Conservation (phyloP, 2,329 filamentous ascomycete genomes). For the Bipolaris zeicola region DNA sequence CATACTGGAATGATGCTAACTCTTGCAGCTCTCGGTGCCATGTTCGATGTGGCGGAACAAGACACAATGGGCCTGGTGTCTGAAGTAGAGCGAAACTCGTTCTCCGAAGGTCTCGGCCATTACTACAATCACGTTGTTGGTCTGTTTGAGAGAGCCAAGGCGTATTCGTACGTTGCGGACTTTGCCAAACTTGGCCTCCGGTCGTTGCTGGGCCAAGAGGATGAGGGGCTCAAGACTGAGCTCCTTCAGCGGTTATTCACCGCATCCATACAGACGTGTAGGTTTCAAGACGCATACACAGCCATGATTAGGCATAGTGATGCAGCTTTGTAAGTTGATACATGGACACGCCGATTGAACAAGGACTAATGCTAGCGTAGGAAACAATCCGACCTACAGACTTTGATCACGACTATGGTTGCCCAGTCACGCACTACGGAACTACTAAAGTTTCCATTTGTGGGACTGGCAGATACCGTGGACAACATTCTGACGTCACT, state of each 20-base stretch:
- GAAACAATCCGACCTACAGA: slow-evolving; percentile 72
- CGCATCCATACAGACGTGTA: slow-evolving; percentile 76
- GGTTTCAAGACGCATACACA: slow-evolving; percentile 82
- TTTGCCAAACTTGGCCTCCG: slow-evolving; percentile 75
- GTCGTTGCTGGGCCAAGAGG: slow-evolving; percentile 34
- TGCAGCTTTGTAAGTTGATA: slow-evolving; percentile 60
- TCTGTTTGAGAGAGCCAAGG: slow-evolving; percentile 78
- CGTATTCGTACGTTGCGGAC: slow-evolving; percentile 80
- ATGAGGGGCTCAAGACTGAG: slow-evolving; percentile 43
- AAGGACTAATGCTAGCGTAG: slow-evolving; percentile 33
- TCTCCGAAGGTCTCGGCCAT: slow-evolving; percentile 74
- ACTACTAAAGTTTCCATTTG: slow-evolving; percentile 77
- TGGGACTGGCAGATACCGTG: slow-evolving; percentile 75
- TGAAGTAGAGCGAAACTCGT: slow-evolving; percentile 70
- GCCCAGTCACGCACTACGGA: slow-evolving; percentile 40
- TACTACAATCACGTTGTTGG: slow-evolving; percentile 88
- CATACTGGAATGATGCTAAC: slow-evolving; percentile 20
- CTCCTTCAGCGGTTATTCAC: slow-evolving; percentile 85
- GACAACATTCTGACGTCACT: slow-evolving; percentile 77
- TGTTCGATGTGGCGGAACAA: slow-evolving; percentile 44
- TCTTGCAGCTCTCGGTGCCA: slow-evolving; percentile 34
- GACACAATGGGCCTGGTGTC: slow-evolving; percentile 67
- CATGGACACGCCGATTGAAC: not conserved
- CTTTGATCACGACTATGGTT: slow-evolving; percentile 59
- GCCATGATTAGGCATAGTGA: slow-evolving; percentile 76